Conservation (phyloP, 2,329 filamentous ascomycete species). For the Trichoderma semiorbis region DNA sequence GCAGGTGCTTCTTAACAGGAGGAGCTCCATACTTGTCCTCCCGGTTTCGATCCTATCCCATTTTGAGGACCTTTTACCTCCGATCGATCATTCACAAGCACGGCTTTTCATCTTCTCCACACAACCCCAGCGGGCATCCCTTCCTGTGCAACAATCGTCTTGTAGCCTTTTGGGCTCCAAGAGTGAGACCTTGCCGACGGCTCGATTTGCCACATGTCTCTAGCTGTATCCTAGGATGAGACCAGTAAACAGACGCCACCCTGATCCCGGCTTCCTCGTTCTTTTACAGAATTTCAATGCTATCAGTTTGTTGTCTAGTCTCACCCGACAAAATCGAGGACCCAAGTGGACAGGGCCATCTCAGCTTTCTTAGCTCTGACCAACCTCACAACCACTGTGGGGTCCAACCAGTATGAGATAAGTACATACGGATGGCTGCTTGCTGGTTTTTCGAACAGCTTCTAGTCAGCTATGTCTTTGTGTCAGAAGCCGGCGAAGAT, state of each 20-base stretch:
- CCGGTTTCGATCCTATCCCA: background rate
- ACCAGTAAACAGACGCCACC: background rate
- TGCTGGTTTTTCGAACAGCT: background rate
- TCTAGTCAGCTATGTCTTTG: background rate
- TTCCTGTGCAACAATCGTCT: background rate
- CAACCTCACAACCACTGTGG: background rate
- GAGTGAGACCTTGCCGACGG: conserved; percentile 1
- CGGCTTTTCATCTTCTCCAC: conserved; percentile 12
- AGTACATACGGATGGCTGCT: background rate
- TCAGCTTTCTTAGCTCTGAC: background rate
- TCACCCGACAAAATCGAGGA: background rate
- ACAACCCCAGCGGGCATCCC: background rate
- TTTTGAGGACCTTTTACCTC: background rate
- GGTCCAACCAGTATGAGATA: background rate
- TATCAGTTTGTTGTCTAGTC: background rate
- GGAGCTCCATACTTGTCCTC: background rate
- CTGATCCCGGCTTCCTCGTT: background rate
- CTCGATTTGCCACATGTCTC: background rate
- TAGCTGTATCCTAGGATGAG: background rate
- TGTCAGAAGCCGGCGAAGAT: background rate
- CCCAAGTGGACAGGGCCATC: background rate
- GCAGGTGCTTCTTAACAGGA: conserved; percentile 3
- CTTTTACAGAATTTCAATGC: background rate
- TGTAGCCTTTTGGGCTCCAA: background rate
- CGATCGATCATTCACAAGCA: conserved; percentile 12